Conservation (phyloP, 495 filamentous ascomycete species). For the Penicillium bialowiezense region DNA sequence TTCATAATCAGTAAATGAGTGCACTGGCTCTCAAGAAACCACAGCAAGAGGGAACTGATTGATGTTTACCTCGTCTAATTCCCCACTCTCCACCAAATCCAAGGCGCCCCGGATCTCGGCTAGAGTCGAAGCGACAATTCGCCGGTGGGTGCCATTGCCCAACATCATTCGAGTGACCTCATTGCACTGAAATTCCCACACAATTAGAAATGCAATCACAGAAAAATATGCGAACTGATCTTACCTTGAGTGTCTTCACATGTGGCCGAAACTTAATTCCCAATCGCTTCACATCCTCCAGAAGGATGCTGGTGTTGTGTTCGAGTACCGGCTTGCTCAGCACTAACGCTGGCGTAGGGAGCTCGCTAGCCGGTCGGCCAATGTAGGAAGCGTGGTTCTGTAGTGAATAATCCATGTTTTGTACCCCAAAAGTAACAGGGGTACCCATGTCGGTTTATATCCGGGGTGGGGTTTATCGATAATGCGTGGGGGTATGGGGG, state of each 20-base stretch:
- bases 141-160: slow-evolving; percentile 25
- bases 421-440: not conserved
- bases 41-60: too few relatives aligned
- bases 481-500: slow-evolving; percentile 2
- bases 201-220: slow-evolving; percentile 1
- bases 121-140: slow-evolving; percentile 33
- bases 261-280: slow-evolving; percentile 33
- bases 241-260: slow-evolving; percentile 39
- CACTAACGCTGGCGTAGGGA: slow-evolving; percentile 32
- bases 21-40: too few relatives aligned
- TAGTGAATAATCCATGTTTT: slow-evolving; percentile 26
- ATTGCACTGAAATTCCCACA: slow-evolving; percentile 18
- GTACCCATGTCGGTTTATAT: not conserved
- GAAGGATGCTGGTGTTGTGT: slow-evolving; percentile 24
- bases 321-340: slow-evolving; percentile 32
- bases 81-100: slow-evolving; percentile 28
- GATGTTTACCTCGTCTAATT: slow-evolving; percentile 29
- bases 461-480: slow-evolving; percentile 4
- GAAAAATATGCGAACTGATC: not conserved
- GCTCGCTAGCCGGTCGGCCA: slow-evolving; percentile 21
- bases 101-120: slow-evolving; percentile 29
- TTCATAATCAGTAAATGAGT: not conserved
- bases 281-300: slow-evolving; percentile 30
- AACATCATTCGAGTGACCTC: slow-evolving; percentile 36
- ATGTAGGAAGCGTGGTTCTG: slow-evolving; percentile 26